These are phyloP conservation scores for Colletotrichum endophyticum DNA, from an alignment of 2,329 filamentous ascomycete species.

Conservation along the genomic window DNA sequence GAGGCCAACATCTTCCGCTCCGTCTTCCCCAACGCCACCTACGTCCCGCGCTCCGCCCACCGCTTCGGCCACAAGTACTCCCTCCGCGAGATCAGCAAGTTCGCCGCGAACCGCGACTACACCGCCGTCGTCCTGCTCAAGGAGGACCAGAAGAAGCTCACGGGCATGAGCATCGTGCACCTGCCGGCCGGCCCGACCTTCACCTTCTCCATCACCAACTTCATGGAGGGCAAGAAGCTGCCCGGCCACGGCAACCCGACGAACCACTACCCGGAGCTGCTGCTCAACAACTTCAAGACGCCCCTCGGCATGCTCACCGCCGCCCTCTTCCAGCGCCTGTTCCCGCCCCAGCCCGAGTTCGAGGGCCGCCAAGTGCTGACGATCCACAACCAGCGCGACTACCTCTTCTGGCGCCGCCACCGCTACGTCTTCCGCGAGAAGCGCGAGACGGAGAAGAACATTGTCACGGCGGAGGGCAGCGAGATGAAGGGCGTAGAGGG, in stretches of 20 bases:
- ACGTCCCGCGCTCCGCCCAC: slow-evolving; percentile 86
- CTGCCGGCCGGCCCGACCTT: slow-evolving; percentile 88
- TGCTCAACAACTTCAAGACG: slow-evolving; percentile 94
- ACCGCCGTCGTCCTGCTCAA: slow-evolving; percentile 85
- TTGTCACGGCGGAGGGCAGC: slow-evolving; percentile 81
- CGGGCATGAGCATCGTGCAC: slow-evolving; percentile 83
- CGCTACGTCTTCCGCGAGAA: slow-evolving; percentile 94
- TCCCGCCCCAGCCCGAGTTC: slow-evolving; percentile 80
- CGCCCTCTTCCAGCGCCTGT: slow-evolving; percentile 76
- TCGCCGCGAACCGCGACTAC: slow-evolving; percentile 81
- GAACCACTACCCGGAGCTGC: slow-evolving; percentile 86
- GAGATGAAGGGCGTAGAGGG: slow-evolving; percentile 84
- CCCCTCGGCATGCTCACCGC: slow-evolving; percentile 88
- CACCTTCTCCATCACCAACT: slow-evolving; percentile 90
- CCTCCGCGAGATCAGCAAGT: slow-evolving; percentile 86
- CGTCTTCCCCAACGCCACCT: slow-evolving; percentile 85
- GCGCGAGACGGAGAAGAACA: slow-evolving; percentile 82
- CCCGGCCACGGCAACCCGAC: slow-evolving; percentile 90
- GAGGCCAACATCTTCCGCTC: slow-evolving; percentile 80
- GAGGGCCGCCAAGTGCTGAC: slow-evolving; percentile 89
- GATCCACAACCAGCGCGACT: slow-evolving; percentile 93
- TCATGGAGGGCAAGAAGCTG: slow-evolving; percentile 85
- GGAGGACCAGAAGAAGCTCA: slow-evolving; percentile 86
- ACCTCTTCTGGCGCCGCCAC: slow-evolving; percentile 90
- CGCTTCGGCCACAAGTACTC: slow-evolving; percentile 90